Evolutionary conservation across 2,329 filamentous ascomycete genomes (phyloP).

Genomic region (Domatiomyces globalis): DNA sequence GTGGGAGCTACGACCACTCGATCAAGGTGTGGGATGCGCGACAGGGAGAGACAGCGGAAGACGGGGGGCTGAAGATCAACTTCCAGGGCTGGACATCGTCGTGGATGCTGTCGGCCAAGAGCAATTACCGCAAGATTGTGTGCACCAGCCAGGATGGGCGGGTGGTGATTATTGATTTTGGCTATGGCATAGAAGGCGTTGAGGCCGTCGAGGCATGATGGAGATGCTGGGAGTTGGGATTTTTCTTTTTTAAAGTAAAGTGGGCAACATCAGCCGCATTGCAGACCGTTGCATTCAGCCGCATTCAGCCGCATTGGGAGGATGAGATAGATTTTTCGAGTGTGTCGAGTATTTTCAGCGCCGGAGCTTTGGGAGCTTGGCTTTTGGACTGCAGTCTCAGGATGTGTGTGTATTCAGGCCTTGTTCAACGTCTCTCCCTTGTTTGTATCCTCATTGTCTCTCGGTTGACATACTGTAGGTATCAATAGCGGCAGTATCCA

Average conservation of each 20-base stretch:
- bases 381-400: background rate
- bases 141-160: conserved; percentile 89
- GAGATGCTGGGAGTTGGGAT: background rate
- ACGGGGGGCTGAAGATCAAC: conserved; percentile 62
- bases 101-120: conserved; percentile 94
- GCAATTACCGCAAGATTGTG: conserved; percentile 85
- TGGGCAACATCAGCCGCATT: no score
- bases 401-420: no score
- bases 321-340: background rate
- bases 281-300: no score
- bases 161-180: conserved; percentile 90
- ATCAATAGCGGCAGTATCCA: no score
- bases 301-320: background rate
- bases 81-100: conserved; percentile 92
- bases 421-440: no score
- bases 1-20: conserved; percentile 85
- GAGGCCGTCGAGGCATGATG: conserved; percentile 33
- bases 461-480: no score
- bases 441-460: no score
- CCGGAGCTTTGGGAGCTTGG: background rate
- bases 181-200: conserved; percentile 41
- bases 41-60: conserved; percentile 65
- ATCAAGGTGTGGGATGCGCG: conserved; percentile 90
- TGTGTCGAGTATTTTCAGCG: background rate
- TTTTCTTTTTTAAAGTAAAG: no score